Evolutionary conservation across 768 basidiomycete genomes (phyloP), one percentile per base, ranked within the genome.

Genomic region (Galerina marginata): DNA sequence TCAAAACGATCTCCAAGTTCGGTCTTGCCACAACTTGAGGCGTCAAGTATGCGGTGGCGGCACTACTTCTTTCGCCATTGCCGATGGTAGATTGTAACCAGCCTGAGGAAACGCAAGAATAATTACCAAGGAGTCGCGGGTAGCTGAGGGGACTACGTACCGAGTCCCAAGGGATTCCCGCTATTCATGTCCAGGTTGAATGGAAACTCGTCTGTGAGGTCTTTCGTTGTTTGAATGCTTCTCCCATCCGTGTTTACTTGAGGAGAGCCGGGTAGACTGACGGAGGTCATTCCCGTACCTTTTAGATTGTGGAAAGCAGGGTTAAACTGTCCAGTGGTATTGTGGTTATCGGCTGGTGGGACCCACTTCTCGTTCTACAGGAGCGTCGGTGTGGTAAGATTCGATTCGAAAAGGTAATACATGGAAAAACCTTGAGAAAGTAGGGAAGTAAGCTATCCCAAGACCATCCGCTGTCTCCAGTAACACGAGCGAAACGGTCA

Each of bases 391-490:
- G 14, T 48, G 5, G 46, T 25, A 10, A 39, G n/a, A 14, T 9
- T 14, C n/a, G 9, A 2, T 6, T 23, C 1, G 1, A 23, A 9
- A 20, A 7, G 33, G 0, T 37, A n/a, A 26, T 37, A 25, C 48
- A 10, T 5, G 25, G 46, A 57, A 46, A 47, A 29, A 33, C 74
- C 64, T 68, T 72, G 9, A 58, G 26, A 25, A 72, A 60, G 40
- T 70, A 73, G 11, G 67, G 66, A 9, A 67, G 54, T 7, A 78
- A 56, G 7, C 59, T 65, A 6, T 61, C 58, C 72, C 74, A 76
- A 0, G 67, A 63, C 87, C 87, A 88, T 2, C 76, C 76, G 0
- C 74, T 56, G 29, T 86, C 83, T 7, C 80, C 83, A 14, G 76
- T 72, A 38, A 81, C 71, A 2, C 64, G 42, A 0, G 83, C 84